phyloP scores from a whole-genome alignment of 352 stramenopile species.

The Phytophthora kernoviae region DNA sequence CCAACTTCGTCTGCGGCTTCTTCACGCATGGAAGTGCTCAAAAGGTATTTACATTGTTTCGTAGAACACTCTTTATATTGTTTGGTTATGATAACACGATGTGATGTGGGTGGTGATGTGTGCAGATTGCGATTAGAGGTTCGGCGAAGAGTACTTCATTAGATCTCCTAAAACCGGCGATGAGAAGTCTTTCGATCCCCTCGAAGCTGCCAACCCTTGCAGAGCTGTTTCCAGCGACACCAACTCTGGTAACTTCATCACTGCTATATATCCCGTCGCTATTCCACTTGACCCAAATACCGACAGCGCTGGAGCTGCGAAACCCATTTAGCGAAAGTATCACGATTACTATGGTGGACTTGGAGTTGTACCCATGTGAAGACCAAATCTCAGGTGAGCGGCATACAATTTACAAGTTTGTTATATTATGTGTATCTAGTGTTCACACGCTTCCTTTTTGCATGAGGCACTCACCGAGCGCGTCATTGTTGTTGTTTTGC shows the following conservation, averaged over 20 bases:
- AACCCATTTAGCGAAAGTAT: conserved; percentile 87
- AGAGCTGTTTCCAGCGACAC: conserved; percentile 68
- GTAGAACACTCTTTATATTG: not conserved
- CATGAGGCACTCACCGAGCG: not conserved
- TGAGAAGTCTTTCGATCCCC: conserved; percentile 58
- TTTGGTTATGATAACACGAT: conserved; percentile 1
- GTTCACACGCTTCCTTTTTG: no score
- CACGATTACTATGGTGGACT: conserved; percentile 63
- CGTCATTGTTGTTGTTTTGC: not conserved
- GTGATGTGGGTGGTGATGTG: conserved; percentile 1
- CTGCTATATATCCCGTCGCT: conserved; percentile 77
- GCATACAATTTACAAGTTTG: not conserved
- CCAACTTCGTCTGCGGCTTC: conserved; percentile 84
- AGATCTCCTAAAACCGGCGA: conserved; percentile 68
- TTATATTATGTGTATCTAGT: not conserved
- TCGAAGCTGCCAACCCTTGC: conserved; percentile 61
- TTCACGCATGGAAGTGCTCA: conserved; percentile 71
- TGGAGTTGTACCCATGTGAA: conserved; percentile 81
- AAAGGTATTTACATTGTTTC: conserved; percentile 40
- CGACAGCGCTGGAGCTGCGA: conserved; percentile 71
- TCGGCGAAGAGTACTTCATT: conserved; percentile 55
- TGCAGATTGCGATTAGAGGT: conserved; percentile 71
- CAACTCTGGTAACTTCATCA: conserved; percentile 77
- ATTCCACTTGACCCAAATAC: conserved; percentile 69
- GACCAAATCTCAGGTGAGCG: conserved; percentile 57